Percentiles rank a stretch among this genome's conserved stretches.
These are phyloP conservation scores for Panaeolus cyanescens DNA, from an alignment of 768 basidiomycete species.

Conservation along the genomic window DNA sequence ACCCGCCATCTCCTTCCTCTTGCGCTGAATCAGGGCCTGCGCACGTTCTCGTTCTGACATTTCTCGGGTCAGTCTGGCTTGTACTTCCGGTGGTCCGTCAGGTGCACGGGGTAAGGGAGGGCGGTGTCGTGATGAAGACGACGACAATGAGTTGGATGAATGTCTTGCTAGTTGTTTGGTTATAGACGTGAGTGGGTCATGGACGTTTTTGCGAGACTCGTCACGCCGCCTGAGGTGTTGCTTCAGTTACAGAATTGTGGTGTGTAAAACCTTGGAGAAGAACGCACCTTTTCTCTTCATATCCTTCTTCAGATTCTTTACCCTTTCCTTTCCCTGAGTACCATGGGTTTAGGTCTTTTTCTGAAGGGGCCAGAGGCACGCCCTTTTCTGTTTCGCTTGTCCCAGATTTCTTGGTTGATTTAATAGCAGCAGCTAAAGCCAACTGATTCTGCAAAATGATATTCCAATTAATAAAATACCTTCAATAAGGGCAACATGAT, in stretches of 20 bases:
- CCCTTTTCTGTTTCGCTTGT: constrained; percentile 68
- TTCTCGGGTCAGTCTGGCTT: constrained; percentile 69
- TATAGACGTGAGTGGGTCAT: constrained; percentile 78
- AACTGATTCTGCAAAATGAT: constrained; percentile 46
- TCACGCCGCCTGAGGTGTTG: constrained; percentile 58
- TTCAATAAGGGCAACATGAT: not conserved
- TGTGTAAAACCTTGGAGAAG: not conserved
- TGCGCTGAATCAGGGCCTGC: constrained; percentile 66
- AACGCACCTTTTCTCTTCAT: constrained; percentile 42
- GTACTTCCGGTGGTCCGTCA: constrained; percentile 42
- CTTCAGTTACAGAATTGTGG: not conserved
- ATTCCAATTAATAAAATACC: not conserved
- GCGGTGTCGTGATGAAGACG: constrained; percentile 15
- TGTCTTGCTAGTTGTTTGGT: constrained; percentile 61
- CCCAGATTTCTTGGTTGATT: constrained; percentile 48
- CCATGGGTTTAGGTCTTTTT: constrained; percentile 83
- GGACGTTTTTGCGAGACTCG: constrained; percentile 56
- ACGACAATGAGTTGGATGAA: constrained; percentile 25
- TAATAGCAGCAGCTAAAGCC: constrained; percentile 45
- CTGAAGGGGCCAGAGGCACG: constrained; percentile 69
- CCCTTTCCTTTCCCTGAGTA: constrained; percentile 47
- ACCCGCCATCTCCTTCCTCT: constrained; percentile 63
- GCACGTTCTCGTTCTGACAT: constrained; percentile 76
- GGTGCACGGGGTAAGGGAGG: constrained; percentile 17
- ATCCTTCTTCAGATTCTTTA: constrained; percentile 25